Percentiles rank a stretch among this genome's conserved stretches.
Evolutionary conservation across 1,284 basidiomycete genomes (phyloP).

Genomic region (Clitocybe nebularis): DNA sequence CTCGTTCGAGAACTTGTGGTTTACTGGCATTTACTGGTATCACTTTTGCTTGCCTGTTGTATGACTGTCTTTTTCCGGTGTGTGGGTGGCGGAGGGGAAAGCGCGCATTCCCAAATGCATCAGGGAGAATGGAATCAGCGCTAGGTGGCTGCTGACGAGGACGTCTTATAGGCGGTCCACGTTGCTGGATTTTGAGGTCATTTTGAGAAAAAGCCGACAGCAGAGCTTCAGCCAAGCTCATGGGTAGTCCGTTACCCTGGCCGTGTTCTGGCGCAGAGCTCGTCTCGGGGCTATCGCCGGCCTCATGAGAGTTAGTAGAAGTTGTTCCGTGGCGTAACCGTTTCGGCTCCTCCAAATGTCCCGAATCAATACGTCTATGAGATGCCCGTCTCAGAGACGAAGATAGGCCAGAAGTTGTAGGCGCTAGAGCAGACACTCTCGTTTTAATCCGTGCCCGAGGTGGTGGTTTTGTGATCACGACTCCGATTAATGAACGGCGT

Average conservation of each 20-base stretch:
- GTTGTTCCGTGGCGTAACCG: too few relatives aligned
- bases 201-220: neutral
- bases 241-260: neutral
- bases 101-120: neutral
- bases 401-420: too few relatives aligned
- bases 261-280: too few relatives aligned
- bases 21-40: neutral
- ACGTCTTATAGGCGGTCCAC: too few relatives aligned
- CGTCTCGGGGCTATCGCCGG: too few relatives aligned
- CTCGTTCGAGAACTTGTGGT: slow-evolving; percentile 1
- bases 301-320: too few relatives aligned
- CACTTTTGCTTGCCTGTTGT: slow-evolving; percentile 4
- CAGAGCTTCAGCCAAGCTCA: neutral
- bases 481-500: slow-evolving; percentile 1
- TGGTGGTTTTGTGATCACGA: slow-evolving; percentile 3
- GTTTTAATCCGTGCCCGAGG: neutral
- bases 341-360: neutral
- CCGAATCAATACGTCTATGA: neutral
- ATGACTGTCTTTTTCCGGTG: neutral
- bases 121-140: too few relatives aligned
- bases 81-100: neutral
- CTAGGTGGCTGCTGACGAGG: too few relatives aligned
- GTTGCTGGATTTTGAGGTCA: neutral
- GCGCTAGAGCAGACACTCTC: neutral
- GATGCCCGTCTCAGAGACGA: neutral